A percentile compares a stretch with the other conserved stretches of the same genome.
These are phyloP conservation scores for Lasiosphaeria hispida DNA, from an alignment of 495 filamentous ascomycete species.

Conservation along the genomic window DNA sequence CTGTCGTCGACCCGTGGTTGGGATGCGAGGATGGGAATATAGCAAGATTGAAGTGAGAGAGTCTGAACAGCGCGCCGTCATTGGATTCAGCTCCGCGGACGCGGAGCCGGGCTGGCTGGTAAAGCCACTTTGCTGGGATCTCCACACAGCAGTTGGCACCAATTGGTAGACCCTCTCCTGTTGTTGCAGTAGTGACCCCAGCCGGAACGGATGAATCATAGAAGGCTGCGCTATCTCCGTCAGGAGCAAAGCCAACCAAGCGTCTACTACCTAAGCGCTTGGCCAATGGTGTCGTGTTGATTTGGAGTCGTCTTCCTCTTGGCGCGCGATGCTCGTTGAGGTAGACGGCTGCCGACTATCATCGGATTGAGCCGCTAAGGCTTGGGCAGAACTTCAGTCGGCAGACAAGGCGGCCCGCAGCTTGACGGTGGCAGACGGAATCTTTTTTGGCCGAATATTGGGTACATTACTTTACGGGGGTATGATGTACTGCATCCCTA, in stretches of 20 bases:
- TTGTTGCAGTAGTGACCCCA: not conserved
- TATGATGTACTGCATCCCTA: no score
- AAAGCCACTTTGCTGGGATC: not conserved
- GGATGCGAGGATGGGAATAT: no score
- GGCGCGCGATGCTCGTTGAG: not conserved
- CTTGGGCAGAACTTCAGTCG: not conserved
- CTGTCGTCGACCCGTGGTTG: no score
- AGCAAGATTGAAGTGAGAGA: no score
- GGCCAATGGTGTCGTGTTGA: not conserved
- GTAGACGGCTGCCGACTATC: not conserved
- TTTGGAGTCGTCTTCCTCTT: not conserved
- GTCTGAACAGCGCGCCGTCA: no score
- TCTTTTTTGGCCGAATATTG: no score
- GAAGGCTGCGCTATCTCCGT: conserved; percentile 4
- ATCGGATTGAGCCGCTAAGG: not conserved
- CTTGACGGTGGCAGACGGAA: no score
- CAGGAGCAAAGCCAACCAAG: not conserved
- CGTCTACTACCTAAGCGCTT: not conserved
- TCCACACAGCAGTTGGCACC: not conserved
- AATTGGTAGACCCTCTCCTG: not conserved
- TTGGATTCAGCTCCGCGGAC: no score
- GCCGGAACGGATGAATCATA: conserved; percentile 13
- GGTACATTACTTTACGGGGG: no score
- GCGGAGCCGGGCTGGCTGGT: no score
- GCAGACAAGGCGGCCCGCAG: not conserved